Evolutionary conservation across 345 rosid genomes (phyloP).

Genomic region (Eutrema japonicum): DNA sequence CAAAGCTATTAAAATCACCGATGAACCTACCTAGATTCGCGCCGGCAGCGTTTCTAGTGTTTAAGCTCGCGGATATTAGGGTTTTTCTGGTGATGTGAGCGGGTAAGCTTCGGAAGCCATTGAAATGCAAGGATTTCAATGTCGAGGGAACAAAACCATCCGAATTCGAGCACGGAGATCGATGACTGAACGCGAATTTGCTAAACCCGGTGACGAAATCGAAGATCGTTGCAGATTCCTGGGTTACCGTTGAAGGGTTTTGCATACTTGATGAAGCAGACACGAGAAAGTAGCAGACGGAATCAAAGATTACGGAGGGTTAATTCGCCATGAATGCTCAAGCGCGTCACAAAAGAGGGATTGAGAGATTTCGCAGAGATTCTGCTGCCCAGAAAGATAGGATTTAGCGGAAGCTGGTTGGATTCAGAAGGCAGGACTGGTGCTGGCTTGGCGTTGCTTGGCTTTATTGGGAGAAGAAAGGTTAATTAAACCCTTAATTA

Average conservation of each 20-base stretch:
- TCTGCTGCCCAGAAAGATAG: too few relatives aligned
- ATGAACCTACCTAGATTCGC: constrained; percentile 52
- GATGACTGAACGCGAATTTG: constrained; percentile 49
- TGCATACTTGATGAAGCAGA: constrained; percentile 52
- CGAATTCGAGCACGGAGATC: constrained; percentile 42
- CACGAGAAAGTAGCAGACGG: neutral
- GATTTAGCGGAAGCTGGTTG: too few relatives aligned
- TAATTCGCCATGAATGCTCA: neutral
- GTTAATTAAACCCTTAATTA: too few relatives aligned
- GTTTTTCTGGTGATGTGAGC: constrained; percentile 45
- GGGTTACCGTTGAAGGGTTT: constrained; percentile 62
- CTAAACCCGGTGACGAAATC: constrained; percentile 57
- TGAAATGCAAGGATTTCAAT: constrained; percentile 57
- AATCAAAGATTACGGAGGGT: neutral
- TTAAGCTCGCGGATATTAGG: constrained; percentile 56
- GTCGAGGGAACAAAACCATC: constrained; percentile 59
- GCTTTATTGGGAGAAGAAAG: too few relatives aligned
- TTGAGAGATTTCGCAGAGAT: too few relatives aligned
- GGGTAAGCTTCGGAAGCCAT: constrained; percentile 41
- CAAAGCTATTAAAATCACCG: constrained; percentile 66
- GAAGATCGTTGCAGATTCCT: constrained; percentile 55
- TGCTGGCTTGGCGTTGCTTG: too few relatives aligned
- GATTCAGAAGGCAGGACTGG: too few relatives aligned
- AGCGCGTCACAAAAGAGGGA: neutral
- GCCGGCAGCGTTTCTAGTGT: constrained; percentile 48